Conservation (phyloP, 202 grass and related monocot species). For the Zizania palustris region DNA sequence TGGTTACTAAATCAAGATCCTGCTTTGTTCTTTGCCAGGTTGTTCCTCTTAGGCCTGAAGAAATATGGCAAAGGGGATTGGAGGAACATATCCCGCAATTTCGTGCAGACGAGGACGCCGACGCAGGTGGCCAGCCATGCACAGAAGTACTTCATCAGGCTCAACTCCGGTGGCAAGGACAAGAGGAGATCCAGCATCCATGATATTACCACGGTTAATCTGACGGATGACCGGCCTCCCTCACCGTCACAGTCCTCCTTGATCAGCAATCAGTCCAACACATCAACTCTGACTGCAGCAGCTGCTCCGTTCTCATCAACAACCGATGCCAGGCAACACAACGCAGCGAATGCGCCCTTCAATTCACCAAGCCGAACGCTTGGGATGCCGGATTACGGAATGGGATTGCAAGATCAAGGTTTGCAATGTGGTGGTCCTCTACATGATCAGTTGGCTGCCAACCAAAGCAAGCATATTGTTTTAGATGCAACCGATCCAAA, state of each 20-base stretch:
- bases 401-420: slow-evolving; percentile 57
- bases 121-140: slow-evolving; percentile 98
- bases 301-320: slow-evolving; percentile 38
- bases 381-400: slow-evolving; percentile 33
- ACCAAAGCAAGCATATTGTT: background rate
- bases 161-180: slow-evolving; percentile 77
- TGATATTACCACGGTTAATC: slow-evolving; percentile 81
- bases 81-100: slow-evolving; percentile 91
- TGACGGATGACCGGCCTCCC: slow-evolving; percentile 53
- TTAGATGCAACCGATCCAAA: slow-evolving; percentile 28
- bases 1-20: slow-evolving; percentile 38
- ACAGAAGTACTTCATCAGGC: slow-evolving; percentile 96
- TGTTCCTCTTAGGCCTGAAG: slow-evolving; percentile 78
- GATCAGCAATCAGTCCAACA: slow-evolving; percentile 49
- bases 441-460: slow-evolving; percentile 35
- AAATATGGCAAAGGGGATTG: slow-evolving; percentile 91
- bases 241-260: slow-evolving; percentile 60
- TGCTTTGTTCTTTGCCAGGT: slow-evolving; percentile 52
- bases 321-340: slow-evolving; percentile 35
- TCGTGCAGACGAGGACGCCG: slow-evolving; percentile 74
- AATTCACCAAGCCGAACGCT: slow-evolving; percentile 38
- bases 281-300: background rate
- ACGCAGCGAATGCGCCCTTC: slow-evolving; percentile 24
- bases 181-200: slow-evolving; percentile 96
- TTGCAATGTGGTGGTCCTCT: slow-evolving; percentile 53